These are phyloP conservation scores for Oxytropis ochrocephala DNA, from an alignment of 306 rosid species.

Conservation along the genomic window DNA sequence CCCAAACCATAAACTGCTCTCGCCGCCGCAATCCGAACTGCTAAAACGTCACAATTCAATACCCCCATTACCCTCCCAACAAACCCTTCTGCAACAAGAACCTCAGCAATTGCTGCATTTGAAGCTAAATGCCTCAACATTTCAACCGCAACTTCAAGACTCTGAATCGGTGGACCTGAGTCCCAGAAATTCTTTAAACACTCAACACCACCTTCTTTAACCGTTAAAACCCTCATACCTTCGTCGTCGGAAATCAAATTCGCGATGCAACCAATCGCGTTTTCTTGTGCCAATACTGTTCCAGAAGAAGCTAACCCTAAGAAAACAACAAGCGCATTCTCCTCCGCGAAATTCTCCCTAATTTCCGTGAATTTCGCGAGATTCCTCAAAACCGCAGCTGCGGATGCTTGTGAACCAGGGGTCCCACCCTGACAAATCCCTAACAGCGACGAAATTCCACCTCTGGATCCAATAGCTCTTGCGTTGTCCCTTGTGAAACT, in stretches of 20 bases:
- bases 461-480: slow-evolving; percentile 73
- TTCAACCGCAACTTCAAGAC: slow-evolving; percentile 67
- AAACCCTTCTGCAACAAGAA: slow-evolving; percentile 56
- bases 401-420: slow-evolving; percentile 79
- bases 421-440: slow-evolving; percentile 88
- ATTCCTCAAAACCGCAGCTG: slow-evolving; percentile 74
- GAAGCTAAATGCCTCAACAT: slow-evolving; percentile 57
- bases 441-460: slow-evolving; percentile 79
- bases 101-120: slow-evolving; percentile 43
- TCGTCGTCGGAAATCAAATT: slow-evolving; percentile 57
- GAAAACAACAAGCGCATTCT: slow-evolving; percentile 59
- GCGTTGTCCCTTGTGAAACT: slow-evolving; percentile 73
- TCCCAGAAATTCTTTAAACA: slow-evolving; percentile 83
- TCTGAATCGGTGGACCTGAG: slow-evolving; percentile 33
- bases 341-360: slow-evolving; percentile 62
- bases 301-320: slow-evolving; percentile 65
- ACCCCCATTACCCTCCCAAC: slow-evolving; percentile 41
- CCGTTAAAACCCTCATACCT: slow-evolving; percentile 42
- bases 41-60: slow-evolving; percentile 60
- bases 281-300: slow-evolving; percentile 63
- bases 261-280: slow-evolving; percentile 69
- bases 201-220: slow-evolving; percentile 69
- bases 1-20: slow-evolving; percentile 62
- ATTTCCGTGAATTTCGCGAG: slow-evolving; percentile 53
- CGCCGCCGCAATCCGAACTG: slow-evolving; percentile 66